phyloP scores from a whole-genome alignment of 1,284 basidiomycete genomes.

The Tilletia indica region DNA sequence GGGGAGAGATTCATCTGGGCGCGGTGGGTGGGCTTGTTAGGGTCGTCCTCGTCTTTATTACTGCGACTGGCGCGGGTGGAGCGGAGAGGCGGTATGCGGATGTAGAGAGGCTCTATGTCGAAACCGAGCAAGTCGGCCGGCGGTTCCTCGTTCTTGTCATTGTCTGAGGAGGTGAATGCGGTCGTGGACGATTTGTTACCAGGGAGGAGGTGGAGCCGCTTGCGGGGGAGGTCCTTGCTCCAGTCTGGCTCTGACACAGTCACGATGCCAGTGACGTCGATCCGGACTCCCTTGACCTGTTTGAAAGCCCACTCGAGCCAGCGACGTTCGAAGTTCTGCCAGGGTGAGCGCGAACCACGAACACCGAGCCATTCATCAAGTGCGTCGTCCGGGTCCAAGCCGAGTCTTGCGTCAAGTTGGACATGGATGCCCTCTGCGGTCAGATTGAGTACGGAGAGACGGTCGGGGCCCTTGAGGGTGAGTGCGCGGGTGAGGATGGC shows the following conservation, averaged over 20 bases:
- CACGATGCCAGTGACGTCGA: constrained; percentile 41
- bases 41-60: constrained; percentile 19
- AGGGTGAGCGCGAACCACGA: constrained; percentile 33
- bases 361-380: constrained; percentile 46
- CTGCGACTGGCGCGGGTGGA: constrained; percentile 20
- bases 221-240: constrained; percentile 19
- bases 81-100: constrained; percentile 41
- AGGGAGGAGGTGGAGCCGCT: constrained; percentile 23
- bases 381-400: constrained; percentile 43
- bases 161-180: neutral
- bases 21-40: constrained; percentile 36
- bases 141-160: neutral
- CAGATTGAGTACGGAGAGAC: constrained; percentile 41
- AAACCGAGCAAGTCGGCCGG: constrained; percentile 43
- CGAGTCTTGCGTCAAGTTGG: constrained; percentile 43
- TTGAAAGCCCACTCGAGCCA: constrained; percentile 46
- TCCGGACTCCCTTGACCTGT: constrained; percentile 42
- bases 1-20: constrained; percentile 40
- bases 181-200: neutral
- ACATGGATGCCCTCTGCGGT: constrained; percentile 41
- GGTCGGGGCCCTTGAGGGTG: constrained; percentile 43
- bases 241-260: constrained; percentile 34
- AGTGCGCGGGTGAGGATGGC: constrained; percentile 43
- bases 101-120: constrained; percentile 43
- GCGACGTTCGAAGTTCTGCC: constrained; percentile 41